Base-by-base conservation (phyloP, 2,329 filamentous ascomycete species). In the Aspergillus ochraceus region DNA sequence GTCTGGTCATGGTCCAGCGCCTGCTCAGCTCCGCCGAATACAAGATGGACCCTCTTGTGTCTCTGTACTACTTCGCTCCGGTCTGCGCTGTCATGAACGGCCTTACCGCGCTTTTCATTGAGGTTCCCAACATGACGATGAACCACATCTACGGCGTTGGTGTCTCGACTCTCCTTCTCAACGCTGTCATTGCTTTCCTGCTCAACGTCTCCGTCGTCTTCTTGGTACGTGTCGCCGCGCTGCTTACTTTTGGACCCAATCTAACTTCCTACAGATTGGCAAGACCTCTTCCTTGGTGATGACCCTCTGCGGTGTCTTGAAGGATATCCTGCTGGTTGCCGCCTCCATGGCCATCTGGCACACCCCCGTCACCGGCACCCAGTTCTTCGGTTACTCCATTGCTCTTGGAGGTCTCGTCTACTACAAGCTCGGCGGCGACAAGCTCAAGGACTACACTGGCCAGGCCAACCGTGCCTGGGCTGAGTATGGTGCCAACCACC, bases 41-140 rank as follows among this genome's bases (percentile, higher is more conserved):
- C 79, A 91, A 91, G 81, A 95, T 96, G 91, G 90, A 95, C 71
- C 91, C 91, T 39, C 84, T 96, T 39, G 91, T 95, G 62, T 91
- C 90, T 32, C 84, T 96, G 22, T 96, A 96, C 83, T 96, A 96
- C 81, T 96, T 91, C 72, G 92, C 91, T 0, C 91, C 91, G 5
- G 88, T 92, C 52, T 96, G 91, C 77, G 90, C 90, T 52, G 77
- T 88, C 68, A 92, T 92, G 87, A 96, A 96, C 78, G 80, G 89
- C 58, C 67, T 89, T 42, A 86, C 91, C 36, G 86, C 89, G 62
- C 74, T 91, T 59, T 80, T 90, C 66, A 80, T 86, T n/a, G 91
- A 96, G 77, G 74, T 89, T 2, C 85, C 85, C 39, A 80, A 73
- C 42, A 86, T 96, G 77, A 82, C 85, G 51, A 82, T 88, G 77